phyloP scores from a whole-genome alignment of 2,329 filamentous ascomycete species.

The Hymenoscyphus albidus region DNA sequence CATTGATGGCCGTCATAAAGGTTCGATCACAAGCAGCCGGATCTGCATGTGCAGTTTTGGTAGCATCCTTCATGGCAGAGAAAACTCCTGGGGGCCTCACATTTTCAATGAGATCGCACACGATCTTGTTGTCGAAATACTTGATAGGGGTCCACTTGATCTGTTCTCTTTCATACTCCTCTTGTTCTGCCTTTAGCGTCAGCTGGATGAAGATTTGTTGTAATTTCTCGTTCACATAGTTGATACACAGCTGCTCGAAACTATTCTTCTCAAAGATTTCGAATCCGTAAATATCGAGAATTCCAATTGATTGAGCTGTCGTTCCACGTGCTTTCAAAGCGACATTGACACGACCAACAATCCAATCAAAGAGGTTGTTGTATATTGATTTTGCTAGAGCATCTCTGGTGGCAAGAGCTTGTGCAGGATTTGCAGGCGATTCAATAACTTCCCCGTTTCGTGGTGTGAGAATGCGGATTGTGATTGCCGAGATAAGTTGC shows the following conservation, averaged over 20 bases:
- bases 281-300: slow-evolving; percentile 98
- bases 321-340: slow-evolving; percentile 76
- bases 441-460: slow-evolving; percentile 64
- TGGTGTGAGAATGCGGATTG: slow-evolving; percentile 76
- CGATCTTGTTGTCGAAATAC: slow-evolving; percentile 99
- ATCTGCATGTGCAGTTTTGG: slow-evolving; percentile 96
- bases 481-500: slow-evolving; percentile 81
- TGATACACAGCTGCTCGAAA: slow-evolving; percentile 98
- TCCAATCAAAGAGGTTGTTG: slow-evolving; percentile 98
- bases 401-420: slow-evolving; percentile 83
- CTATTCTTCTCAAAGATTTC: slow-evolving; percentile 99
- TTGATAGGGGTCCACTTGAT: slow-evolving; percentile 99
- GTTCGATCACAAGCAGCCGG: slow-evolving; percentile 91
- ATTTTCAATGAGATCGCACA: slow-evolving; percentile 95
- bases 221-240: slow-evolving; percentile 98
- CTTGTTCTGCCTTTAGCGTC: slow-evolving; percentile 93
- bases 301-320: slow-evolving; percentile 83
- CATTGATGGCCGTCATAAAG: slow-evolving; percentile 89
- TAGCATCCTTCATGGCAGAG: slow-evolving; percentile 94
- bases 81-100: slow-evolving; percentile 87
- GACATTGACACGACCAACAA: slow-evolving; percentile 85
- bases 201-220: slow-evolving; percentile 99
- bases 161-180: slow-evolving; percentile 92
- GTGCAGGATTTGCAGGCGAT: slow-evolving; percentile 78
- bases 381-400: slow-evolving; percentile 95